These are phyloP conservation scores for Penicillium sp. DNA, from an alignment of 2,329 filamentous ascomycete genomes.

Conservation along the genomic window DNA sequence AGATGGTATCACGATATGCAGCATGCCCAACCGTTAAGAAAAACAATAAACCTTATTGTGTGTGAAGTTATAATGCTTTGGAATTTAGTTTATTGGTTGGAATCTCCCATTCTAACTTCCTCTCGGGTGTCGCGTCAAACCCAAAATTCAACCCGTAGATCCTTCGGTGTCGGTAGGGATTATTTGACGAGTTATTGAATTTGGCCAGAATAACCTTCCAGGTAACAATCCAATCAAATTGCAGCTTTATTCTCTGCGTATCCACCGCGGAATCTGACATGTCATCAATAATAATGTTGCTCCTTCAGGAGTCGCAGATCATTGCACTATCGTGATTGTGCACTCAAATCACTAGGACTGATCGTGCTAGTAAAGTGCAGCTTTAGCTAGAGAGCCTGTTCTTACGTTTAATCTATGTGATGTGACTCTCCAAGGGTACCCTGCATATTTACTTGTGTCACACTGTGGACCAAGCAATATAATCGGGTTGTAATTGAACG, in stretches of 20 bases:
- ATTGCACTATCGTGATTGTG: background rate
- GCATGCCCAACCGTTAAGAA: background rate
- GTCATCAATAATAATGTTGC: background rate
- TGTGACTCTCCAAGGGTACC: background rate
- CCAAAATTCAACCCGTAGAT: background rate
- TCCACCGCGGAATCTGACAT: conserved; percentile 12
- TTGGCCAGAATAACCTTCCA: background rate
- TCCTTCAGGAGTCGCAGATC: background rate
- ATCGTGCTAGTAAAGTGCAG: background rate
- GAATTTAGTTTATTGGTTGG: background rate
- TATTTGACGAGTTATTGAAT: background rate
- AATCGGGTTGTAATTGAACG: background rate
- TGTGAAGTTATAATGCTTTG: background rate
- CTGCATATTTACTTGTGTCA: background rate
- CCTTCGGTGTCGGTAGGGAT: background rate
- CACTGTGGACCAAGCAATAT: background rate
- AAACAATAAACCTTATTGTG: background rate
- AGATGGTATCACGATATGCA: background rate
- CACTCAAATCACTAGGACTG: background rate
- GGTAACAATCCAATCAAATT: background rate
- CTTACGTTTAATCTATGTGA: background rate
- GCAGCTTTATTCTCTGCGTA: background rate
- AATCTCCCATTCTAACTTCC: background rate
- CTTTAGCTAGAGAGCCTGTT: background rate
- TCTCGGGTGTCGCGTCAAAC: background rate